Evolutionary conservation across 192 early-diverging fungal species (phyloP).

Genomic region (Linnemannia schmuckeri): DNA sequence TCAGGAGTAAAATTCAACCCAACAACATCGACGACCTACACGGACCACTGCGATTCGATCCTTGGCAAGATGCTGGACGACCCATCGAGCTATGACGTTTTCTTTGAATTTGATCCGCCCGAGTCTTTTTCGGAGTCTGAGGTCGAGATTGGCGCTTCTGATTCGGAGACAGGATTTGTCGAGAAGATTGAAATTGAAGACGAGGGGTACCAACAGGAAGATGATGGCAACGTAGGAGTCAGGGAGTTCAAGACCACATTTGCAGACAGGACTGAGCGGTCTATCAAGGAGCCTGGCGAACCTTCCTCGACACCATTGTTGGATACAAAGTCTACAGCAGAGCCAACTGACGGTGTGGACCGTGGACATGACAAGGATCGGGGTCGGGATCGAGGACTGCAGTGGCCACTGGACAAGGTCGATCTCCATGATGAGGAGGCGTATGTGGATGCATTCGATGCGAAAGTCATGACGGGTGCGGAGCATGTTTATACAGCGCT

Average conservation of each 20-base stretch:
- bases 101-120: constrained; percentile 30
- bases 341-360: background rate
- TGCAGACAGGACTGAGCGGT: background rate
- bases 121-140: background rate
- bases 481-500: background rate
- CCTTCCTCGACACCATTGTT: background rate
- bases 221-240: background rate
- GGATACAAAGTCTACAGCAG: background rate
- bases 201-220: background rate
- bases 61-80: constrained; percentile 28
- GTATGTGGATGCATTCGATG: background rate
- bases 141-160: background rate
- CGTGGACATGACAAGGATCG: background rate
- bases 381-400: background rate
- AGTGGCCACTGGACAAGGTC: background rate
- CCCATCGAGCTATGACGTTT: constrained; percentile 20
- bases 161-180: background rate
- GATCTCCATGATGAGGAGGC: background rate
- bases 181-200: background rate
- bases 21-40: background rate
- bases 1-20: background rate
- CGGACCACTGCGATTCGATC: constrained; percentile 22
- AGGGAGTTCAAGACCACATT: background rate
- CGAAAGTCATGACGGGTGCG: background rate
- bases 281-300: background rate